These are phyloP conservation scores for Aureobasidium musti DNA, from an alignment of 2,329 filamentous ascomycete species.

Conservation along the genomic window DNA sequence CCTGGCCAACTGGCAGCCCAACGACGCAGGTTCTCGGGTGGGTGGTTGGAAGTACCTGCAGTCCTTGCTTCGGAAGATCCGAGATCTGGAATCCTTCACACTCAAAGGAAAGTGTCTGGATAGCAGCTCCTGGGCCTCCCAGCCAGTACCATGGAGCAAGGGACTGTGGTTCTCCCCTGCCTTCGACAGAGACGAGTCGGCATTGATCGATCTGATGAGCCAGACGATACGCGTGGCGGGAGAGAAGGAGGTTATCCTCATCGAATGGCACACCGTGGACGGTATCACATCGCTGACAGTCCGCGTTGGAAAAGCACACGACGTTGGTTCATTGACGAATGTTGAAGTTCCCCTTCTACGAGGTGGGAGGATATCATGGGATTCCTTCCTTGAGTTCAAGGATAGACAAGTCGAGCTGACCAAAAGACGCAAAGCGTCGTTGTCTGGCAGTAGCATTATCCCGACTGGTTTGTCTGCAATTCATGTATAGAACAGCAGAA, in stretches of 20 bases:
- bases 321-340: not conserved
- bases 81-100: conserved; percentile 22
- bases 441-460: not conserved
- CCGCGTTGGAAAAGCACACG: not conserved
- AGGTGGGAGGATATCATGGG: conserved; percentile 11
- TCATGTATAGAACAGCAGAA: not conserved
- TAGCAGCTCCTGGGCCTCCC: not conserved
- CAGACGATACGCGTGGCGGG: not conserved
- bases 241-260: not conserved
- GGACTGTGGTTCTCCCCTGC: conserved; percentile 27
- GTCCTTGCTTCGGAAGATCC: not conserved
- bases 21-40: conserved; percentile 1
- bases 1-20: conserved; percentile 25
- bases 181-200: conserved; percentile 21
- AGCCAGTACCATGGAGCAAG: conserved; percentile 27
- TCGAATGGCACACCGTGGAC: conserved; percentile 11
- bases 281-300: conserved; percentile 5
- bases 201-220: conserved; percentile 21
- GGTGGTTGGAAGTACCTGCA: conserved; percentile 29
- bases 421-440: conserved; percentile 1
- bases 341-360: not conserved
- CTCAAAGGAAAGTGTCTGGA: conserved; percentile 26
- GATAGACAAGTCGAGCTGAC: not conserved
- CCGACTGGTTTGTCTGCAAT: not conserved
- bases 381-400: conserved; percentile 18